Evolutionary conservation across 2,329 filamentous ascomycete species (phyloP).

Genomic region (Botryotinia convoluta): DNA sequence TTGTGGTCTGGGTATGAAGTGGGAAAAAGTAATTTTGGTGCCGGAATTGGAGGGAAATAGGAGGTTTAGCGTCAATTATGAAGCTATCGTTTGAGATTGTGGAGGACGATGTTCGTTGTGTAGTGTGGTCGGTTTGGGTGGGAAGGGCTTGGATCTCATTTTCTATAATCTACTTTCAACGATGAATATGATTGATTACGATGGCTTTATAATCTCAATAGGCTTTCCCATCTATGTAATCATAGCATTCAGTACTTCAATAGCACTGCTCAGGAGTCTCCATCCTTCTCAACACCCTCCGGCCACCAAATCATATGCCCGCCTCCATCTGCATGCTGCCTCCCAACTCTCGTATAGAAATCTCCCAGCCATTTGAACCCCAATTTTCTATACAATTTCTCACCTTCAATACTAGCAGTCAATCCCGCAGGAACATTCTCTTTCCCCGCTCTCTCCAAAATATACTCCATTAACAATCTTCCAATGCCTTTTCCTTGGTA

Average conservation of each 20-base stretch:
- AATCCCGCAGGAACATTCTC: slow-evolving; percentile 31
- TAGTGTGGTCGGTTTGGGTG: not conserved
- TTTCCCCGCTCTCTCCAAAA: slow-evolving; percentile 25
- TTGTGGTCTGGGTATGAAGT: not conserved
- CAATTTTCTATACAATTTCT: slow-evolving; percentile 32
- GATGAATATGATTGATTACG: not conserved
- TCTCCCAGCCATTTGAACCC: slow-evolving; percentile 30
- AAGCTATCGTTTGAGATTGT: not conserved
- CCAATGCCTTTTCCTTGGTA: slow-evolving; percentile 34
- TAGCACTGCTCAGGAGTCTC: not conserved
- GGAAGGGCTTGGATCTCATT: not conserved
- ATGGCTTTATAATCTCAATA: not conserved
- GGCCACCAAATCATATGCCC: slow-evolving; percentile 32
- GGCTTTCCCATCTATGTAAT: not conserved
- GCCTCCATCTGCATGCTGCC: slow-evolving; percentile 23
- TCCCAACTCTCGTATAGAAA: slow-evolving; percentile 22
- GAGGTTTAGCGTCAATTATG: not conserved
- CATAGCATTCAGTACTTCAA: not conserved
- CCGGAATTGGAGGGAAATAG: not conserved
- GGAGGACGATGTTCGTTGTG: not conserved
- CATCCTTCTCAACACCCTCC: slow-evolving; percentile 16
- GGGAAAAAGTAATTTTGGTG: not conserved
- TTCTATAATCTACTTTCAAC: not conserved
- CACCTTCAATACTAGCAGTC: slow-evolving; percentile 27
- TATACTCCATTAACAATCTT: slow-evolving; percentile 27